Conservation (phyloP, 768 basidiomycete genomes). For the Austroboletus eburneus region DNA sequence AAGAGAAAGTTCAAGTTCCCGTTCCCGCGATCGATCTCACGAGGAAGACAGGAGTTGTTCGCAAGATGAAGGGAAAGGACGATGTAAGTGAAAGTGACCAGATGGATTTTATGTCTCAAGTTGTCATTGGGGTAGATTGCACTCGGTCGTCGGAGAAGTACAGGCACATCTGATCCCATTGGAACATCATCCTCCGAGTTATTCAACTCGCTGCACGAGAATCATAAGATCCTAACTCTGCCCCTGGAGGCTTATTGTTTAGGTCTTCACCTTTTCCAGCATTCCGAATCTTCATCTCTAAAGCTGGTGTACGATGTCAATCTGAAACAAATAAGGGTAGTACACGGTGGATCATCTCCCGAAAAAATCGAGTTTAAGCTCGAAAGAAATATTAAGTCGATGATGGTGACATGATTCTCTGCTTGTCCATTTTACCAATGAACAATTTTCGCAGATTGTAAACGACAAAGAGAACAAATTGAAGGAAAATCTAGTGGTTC, state of each 20-base stretch:
- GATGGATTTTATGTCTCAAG: constrained; percentile 2
- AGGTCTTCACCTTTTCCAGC: constrained; percentile 17
- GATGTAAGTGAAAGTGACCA: constrained; percentile 16
- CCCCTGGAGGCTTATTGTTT: constrained; percentile 29
- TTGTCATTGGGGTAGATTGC: constrained; percentile 4
- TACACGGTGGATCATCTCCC: constrained; percentile 7
- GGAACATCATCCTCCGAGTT: constrained; percentile 29
- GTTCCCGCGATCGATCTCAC: constrained; percentile 7
- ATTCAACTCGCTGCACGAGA: constrained; percentile 12
- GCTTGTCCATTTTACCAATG: not conserved
- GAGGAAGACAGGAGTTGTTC: not conserved
- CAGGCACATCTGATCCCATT: constrained; percentile 12
- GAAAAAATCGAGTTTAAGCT: constrained; percentile 14
- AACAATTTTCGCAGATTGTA: constrained; percentile 20
- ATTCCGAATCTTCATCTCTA: constrained; percentile 10
- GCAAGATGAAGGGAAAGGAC: constrained; percentile 24
- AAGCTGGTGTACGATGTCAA: constrained; percentile 12
- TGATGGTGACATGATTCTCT: constrained; percentile 11
- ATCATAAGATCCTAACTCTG: constrained; percentile 3
- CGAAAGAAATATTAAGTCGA: constrained; percentile 9
- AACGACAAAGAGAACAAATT: constrained; percentile 8
- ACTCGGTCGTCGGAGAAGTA: not conserved
- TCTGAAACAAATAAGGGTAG: constrained; percentile 8
- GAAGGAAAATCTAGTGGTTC: constrained; percentile 19
- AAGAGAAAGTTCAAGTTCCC: not conserved